phyloP scores from a whole-genome alignment of 2,329 filamentous ascomycete species.

The Exophiala lecanii-corni region DNA sequence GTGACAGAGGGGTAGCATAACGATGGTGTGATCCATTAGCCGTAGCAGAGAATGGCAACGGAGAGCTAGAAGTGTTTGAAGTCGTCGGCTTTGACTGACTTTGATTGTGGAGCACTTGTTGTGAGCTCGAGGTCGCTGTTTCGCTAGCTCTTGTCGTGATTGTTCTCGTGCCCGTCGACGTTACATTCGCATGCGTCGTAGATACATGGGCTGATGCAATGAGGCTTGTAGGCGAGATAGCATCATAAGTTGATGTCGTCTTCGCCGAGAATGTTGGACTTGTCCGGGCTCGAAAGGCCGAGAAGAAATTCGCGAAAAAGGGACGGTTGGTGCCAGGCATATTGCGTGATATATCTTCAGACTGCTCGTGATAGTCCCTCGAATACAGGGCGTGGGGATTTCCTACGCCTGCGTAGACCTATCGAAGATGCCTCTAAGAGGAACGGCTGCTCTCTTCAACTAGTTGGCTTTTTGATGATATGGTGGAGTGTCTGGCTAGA shows the following conservation, averaged over 20 bases:
- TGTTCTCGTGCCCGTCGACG: constrained; percentile 41
- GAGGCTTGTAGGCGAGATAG: constrained; percentile 30
- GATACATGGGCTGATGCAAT: constrained; percentile 34
- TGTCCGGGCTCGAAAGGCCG: constrained; percentile 62
- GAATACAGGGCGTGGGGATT: too few species aligned
- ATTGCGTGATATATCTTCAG: constrained; percentile 45
- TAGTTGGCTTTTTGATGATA: too few species aligned
- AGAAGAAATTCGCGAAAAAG: constrained; percentile 64
- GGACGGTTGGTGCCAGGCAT: constrained; percentile 51
- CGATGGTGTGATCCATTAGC: constrained; percentile 11
- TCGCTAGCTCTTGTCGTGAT: constrained; percentile 44
- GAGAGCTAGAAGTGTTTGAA: constrained; percentile 26
- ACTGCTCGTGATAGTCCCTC: too few species aligned
- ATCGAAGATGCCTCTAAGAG: too few species aligned
- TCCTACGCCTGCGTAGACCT: too few species aligned
- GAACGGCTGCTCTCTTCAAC: too few species aligned
- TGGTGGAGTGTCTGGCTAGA: too few species aligned
- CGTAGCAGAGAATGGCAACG: constrained; percentile 18
- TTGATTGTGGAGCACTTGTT: constrained; percentile 2
- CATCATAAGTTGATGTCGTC: constrained; percentile 36
- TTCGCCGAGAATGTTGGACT: constrained; percentile 50
- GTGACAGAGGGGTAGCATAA: constrained; percentile 21
- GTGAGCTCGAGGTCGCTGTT: constrained; percentile 22
- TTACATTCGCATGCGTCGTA: constrained; percentile 35
- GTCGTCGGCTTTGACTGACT: constrained; percentile 40